Percentiles rank a stretch among this genome's conserved stretches.
These are phyloP conservation scores for Wallacemonas sp. DNA, from an alignment of 208 protist genomes.

Conservation along the genomic window DNA sequence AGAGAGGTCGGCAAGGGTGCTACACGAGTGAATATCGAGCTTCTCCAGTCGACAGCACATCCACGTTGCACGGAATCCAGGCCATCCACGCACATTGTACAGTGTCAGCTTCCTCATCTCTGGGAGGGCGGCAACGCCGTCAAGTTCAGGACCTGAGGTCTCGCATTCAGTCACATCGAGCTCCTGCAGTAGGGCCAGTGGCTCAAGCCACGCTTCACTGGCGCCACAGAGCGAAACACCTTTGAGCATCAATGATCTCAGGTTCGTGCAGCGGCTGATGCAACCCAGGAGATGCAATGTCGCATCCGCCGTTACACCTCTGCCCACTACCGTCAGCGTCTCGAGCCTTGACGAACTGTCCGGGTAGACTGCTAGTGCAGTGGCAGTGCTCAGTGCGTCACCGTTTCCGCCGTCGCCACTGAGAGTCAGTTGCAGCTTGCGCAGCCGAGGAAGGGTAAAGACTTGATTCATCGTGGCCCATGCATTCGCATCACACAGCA, in stretches of 20 bases:
- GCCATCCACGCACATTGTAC: background rate
- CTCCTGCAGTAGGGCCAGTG: background rate
- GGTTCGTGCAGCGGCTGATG: background rate
- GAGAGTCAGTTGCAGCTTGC: background rate
- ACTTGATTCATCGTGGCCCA: background rate
- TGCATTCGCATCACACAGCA: background rate
- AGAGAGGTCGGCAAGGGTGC: background rate
- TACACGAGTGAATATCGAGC: background rate
- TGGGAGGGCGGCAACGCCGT: slow-evolving; percentile 1
- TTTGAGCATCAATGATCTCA: background rate
- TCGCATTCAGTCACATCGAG: background rate
- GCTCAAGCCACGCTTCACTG: background rate
- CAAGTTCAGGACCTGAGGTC: background rate
- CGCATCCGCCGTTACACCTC: background rate
- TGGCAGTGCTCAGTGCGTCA: background rate
- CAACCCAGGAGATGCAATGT: background rate
- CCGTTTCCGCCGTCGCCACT: background rate
- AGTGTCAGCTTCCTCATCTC: background rate
- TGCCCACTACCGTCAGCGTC: background rate
- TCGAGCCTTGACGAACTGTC: background rate
- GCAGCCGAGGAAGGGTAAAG: background rate
- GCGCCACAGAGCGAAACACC: background rate
- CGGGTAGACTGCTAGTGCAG: no score
- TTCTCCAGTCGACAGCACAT: background rate
- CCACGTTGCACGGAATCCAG: background rate